These are phyloP conservation scores for Fomitiporia mediterranea DNA, from an alignment of 1,284 basidiomycete genomes.

Conservation along the genomic window DNA sequence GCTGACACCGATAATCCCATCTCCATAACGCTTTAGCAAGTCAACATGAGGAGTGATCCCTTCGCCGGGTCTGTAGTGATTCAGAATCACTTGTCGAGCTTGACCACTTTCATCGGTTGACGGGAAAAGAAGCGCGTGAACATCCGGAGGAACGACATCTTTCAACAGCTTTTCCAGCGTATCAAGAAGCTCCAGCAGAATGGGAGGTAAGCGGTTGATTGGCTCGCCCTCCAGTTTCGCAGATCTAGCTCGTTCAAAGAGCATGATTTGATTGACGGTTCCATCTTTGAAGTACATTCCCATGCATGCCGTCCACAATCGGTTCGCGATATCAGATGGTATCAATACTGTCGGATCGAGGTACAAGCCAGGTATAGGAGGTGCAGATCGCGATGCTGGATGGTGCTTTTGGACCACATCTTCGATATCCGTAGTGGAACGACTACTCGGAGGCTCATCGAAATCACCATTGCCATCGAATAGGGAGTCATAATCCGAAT, in stretches of 20 bases:
- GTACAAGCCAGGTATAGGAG: constrained; percentile 60
- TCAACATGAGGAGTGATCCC: constrained; percentile 80
- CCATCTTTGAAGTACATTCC: constrained; percentile 50
- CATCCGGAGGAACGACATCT: constrained; percentile 42
- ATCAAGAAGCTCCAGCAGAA: constrained; percentile 50
- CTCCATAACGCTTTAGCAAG: constrained; percentile 67
- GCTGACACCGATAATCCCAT: constrained; percentile 78
- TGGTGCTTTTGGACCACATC: neutral
- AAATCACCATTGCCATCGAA: constrained; percentile 14
- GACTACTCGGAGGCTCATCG: neutral
- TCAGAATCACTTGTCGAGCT: constrained; percentile 75
- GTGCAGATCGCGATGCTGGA: constrained; percentile 31
- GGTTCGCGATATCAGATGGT: constrained; percentile 44
- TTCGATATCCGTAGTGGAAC: neutral
- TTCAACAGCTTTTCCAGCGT: constrained; percentile 44
- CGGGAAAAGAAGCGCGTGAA: constrained; percentile 53
- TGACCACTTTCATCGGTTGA: constrained; percentile 31
- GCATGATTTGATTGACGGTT: constrained; percentile 68
- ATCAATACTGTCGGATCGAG: constrained; percentile 50
- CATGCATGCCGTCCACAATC: constrained; percentile 50
- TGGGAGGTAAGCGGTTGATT: constrained; percentile 44
- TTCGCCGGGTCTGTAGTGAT: constrained; percentile 73
- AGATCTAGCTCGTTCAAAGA: constrained; percentile 52
- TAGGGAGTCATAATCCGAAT: constrained; percentile 16
- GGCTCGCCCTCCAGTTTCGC: neutral